Evolutionary conservation across 371 early-diverging fungal genomes (phyloP).

Genomic region (Globomyces sp.): DNA sequence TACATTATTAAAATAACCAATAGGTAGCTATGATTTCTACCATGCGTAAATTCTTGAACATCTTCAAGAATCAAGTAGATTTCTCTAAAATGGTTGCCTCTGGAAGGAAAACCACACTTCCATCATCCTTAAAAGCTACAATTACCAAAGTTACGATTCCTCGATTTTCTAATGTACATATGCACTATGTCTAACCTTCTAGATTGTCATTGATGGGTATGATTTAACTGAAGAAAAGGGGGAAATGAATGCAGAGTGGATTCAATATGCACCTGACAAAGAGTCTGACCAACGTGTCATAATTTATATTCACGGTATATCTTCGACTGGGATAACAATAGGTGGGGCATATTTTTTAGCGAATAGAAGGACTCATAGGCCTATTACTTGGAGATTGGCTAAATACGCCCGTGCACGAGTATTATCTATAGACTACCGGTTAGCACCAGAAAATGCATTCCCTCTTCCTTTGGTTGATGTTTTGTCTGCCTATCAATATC

Average conservation of each 20-base stretch:
- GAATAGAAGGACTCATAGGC: conserved; percentile 39
- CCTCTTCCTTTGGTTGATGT: conserved; percentile 82
- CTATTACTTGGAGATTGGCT: conserved; percentile 42
- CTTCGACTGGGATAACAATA: not conserved
- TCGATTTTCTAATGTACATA: not conserved
- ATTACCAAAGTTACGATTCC: conserved; percentile 16
- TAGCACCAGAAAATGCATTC: conserved; percentile 81
- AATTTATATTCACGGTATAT: conserved; percentile 65
- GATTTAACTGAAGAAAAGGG: not conserved
- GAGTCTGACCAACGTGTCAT: conserved; percentile 34
- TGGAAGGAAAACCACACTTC: conserved; percentile 9
- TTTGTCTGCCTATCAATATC: conserved; percentile 67
- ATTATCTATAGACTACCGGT: conserved; percentile 69
- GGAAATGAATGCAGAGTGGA: conserved; percentile 17
- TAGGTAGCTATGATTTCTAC: conserved; percentile 1
- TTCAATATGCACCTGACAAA: not conserved
- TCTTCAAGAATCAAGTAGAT: conserved; percentile 4
- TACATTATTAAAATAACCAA: not conserved
- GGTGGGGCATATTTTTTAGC: conserved; percentile 55
- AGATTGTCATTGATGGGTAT: conserved; percentile 3
- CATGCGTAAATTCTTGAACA: conserved; percentile 4
- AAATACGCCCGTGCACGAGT: conserved; percentile 39
- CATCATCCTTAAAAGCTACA: conserved; percentile 1
- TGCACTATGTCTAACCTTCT: not conserved
- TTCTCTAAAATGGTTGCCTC: not conserved